phyloP scores from a whole-genome alignment of 2,329 filamentous ascomycete genomes.

The Gaeumannomyces sp. region DNA sequence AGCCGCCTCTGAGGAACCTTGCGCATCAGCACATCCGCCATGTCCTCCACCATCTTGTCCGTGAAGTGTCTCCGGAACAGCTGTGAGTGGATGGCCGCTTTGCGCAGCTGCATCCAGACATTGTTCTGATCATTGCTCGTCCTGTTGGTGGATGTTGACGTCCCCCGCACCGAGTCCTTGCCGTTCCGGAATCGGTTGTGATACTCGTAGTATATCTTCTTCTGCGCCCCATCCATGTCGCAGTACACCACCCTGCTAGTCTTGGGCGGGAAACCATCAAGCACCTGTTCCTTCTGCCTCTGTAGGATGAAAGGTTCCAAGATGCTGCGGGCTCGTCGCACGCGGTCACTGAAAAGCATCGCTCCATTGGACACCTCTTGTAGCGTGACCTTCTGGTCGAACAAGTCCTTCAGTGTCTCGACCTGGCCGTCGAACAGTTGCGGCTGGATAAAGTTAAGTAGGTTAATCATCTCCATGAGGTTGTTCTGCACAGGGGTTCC shows the following conservation, averaged over 20 bases:
- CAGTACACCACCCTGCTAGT: slow-evolving; percentile 73
- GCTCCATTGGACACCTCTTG: slow-evolving; percentile 74
- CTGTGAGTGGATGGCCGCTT: slow-evolving; percentile 86
- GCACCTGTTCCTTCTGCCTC: slow-evolving; percentile 85
- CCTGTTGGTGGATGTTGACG: slow-evolving; percentile 20
- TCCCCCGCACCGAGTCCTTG: slow-evolving; percentile 47
- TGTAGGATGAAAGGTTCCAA: slow-evolving; percentile 92
- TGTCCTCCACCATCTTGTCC: slow-evolving; percentile 67
- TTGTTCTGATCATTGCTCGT: slow-evolving; percentile 56
- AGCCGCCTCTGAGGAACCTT: slow-evolving; percentile 54
- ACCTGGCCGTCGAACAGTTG: slow-evolving; percentile 70
- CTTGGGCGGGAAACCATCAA: slow-evolving; percentile 78
- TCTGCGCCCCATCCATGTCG: slow-evolving; percentile 67
- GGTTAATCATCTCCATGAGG: slow-evolving; percentile 80
- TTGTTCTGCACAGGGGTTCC: slow-evolving; percentile 96
- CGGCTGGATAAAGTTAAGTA: slow-evolving; percentile 92
- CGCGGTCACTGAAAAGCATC: slow-evolving; percentile 79
- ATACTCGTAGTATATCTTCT: slow-evolving; percentile 62
- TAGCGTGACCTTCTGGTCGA: slow-evolving; percentile 85
- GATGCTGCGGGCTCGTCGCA: slow-evolving; percentile 81
- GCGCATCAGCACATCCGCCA: slow-evolving; percentile 65
- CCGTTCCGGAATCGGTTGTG: slow-evolving; percentile 58
- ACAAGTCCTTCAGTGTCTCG: slow-evolving; percentile 77
- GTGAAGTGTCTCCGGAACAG: slow-evolving; percentile 78
- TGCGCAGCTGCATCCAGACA: slow-evolving; percentile 83